phyloP scores from a whole-genome alignment of 371 early-diverging fungal species.

The Smittium culicis region DNA sequence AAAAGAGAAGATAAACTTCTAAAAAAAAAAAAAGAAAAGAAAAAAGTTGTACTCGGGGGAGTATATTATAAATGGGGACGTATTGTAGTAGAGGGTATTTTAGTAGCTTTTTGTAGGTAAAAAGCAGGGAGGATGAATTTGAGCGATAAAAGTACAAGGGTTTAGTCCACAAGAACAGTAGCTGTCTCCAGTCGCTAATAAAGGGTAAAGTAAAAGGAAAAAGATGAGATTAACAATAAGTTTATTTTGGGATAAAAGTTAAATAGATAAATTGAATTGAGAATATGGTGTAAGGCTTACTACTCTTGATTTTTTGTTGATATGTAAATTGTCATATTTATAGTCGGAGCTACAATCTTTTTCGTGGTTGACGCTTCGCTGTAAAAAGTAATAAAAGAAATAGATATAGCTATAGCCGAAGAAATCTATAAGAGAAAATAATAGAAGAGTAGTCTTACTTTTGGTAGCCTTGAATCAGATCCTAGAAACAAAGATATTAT shows the following conservation, averaged over 20 bases:
- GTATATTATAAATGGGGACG: too few species aligned
- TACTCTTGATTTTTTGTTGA: conserved; percentile 10
- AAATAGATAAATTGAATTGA: too few species aligned
- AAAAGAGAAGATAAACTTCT: too few species aligned
- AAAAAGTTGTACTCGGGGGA: too few species aligned
- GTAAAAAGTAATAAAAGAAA: background rate
- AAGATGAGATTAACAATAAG: background rate
- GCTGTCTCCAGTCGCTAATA: conserved; percentile 1
- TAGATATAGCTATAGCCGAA: background rate
- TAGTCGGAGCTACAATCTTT: conserved; percentile 11
- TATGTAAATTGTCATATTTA: conserved; percentile 8
- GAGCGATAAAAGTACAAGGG: background rate
- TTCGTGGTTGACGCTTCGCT: background rate
- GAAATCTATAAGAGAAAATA: background rate
- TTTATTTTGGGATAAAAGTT: background rate
- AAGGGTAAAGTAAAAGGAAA: background rate
- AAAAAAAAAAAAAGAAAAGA: background rate
- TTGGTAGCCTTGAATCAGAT: background rate
- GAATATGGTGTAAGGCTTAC: background rate
- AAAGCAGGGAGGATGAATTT: too few species aligned
- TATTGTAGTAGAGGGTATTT: too few species aligned
- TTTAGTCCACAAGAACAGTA: conserved; percentile 7
- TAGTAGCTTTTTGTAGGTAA: too few species aligned
- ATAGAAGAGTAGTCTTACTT: background rate
- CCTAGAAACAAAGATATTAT: background rate